phyloP scores from a whole-genome alignment of 106 monocot genomes.

The Dactylorhiza incarnata region DNA sequence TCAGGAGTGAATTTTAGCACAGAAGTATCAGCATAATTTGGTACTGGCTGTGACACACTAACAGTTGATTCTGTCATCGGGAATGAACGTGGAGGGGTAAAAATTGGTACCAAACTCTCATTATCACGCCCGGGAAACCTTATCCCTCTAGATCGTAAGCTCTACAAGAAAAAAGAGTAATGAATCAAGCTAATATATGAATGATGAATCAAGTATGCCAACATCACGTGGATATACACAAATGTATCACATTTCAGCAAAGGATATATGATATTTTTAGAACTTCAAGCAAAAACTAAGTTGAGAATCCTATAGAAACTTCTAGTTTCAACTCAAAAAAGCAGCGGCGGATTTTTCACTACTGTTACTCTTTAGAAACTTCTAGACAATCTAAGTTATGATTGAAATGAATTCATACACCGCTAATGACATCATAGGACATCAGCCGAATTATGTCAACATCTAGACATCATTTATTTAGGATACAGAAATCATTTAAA shows the following conservation, averaged over 20 bases:
- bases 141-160: conserved; percentile 69
- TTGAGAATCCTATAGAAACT: neutral
- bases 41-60: conserved; percentile 11
- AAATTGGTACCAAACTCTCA: conserved; percentile 73
- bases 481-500: too few species aligned
- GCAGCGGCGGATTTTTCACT: neutral
- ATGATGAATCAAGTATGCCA: neutral
- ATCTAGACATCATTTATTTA: too few species aligned
- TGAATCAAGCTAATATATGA: neutral
- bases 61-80: conserved; percentile 28
- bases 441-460: too few species aligned
- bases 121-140: conserved; percentile 66
- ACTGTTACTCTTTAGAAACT: neutral
- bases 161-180: conserved; percentile 25
- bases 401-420: too few species aligned
- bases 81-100: conserved; percentile 62
- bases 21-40: conserved; percentile 24
- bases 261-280: neutral
- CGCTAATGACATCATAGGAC: too few species aligned
- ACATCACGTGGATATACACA: neutral
- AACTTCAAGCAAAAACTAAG: neutral
- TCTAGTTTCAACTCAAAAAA: neutral
- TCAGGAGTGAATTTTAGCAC: conserved; percentile 33
- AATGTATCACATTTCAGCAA: neutral
- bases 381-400: too few species aligned